Evolutionary conservation across 768 basidiomycete genomes (phyloP).

Genomic region (Boletus rubescentipes): DNA sequence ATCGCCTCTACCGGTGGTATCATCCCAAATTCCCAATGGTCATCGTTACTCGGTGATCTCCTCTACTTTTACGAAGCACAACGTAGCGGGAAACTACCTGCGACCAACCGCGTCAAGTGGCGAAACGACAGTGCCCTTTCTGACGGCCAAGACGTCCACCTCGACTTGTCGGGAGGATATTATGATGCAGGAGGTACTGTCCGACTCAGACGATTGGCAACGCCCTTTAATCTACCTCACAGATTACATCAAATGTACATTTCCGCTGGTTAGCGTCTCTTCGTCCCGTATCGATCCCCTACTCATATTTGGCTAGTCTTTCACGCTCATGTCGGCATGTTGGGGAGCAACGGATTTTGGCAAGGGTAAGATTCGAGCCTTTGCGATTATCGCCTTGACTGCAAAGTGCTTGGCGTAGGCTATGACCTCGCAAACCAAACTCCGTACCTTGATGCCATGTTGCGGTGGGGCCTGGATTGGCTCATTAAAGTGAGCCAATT

Average conservation of each 20-base stretch:
- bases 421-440: slow-evolving; percentile 88
- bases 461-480: slow-evolving; percentile 93
- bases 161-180: slow-evolving; percentile 85
- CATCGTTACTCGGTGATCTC: slow-evolving; percentile 72
- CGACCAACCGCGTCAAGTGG: slow-evolving; percentile 78
- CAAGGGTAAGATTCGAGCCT: slow-evolving; percentile 45
- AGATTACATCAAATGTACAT: slow-evolving; percentile 91
- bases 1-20: slow-evolving; percentile 38
- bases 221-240: slow-evolving; percentile 2
- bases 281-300: not conserved
- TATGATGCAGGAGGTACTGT: slow-evolving; percentile 87
- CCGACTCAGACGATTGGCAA: not conserved
- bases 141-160: slow-evolving; percentile 71
- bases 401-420: slow-evolving; percentile 38
- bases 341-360: slow-evolving; percentile 91
- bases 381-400: not conserved
- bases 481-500: slow-evolving; percentile 68
- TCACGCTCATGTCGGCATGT: slow-evolving; percentile 79
- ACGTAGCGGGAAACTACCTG: slow-evolving; percentile 71
- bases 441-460: slow-evolving; percentile 85
- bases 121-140: slow-evolving; percentile 75
- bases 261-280: slow-evolving; percentile 60
- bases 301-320: slow-evolving; percentile 48
- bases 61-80: slow-evolving; percentile 93
- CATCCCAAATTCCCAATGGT: slow-evolving; percentile 77